Evolutionary conservation across 2,329 filamentous ascomycete genomes (phyloP).

Genomic region (Monilinia laxa): DNA sequence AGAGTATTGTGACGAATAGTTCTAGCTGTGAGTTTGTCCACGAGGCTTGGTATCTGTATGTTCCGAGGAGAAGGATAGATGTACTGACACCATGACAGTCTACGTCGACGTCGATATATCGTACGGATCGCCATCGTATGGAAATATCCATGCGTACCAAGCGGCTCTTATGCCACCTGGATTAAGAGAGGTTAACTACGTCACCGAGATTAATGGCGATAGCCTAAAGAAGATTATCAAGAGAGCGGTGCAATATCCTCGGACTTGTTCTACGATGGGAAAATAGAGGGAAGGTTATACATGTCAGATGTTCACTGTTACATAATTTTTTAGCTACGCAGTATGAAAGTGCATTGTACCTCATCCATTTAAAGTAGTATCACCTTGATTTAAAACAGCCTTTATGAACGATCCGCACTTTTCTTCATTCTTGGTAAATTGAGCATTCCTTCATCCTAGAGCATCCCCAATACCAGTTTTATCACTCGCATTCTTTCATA

Average conservation of each 20-base stretch:
- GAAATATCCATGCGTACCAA: constrained; percentile 48
- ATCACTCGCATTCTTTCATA: too few relatives aligned
- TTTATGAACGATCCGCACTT: too few relatives aligned
- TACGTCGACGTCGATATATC: constrained; percentile 47
- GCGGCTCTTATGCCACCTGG: constrained; percentile 43
- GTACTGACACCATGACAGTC: constrained; percentile 31
- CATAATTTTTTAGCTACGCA: too few relatives aligned
- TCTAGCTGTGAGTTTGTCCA: constrained; percentile 38
- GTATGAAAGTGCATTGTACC: too few relatives aligned
- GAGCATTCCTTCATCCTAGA: too few relatives aligned
- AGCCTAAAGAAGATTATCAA: constrained; percentile 43
- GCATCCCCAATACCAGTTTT: too few relatives aligned
- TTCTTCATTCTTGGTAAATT: too few relatives aligned
- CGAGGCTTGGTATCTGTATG: too few relatives aligned
- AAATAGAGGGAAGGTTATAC: neutral
- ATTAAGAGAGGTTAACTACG: constrained; percentile 44
- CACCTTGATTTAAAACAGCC: too few relatives aligned
- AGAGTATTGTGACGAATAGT: constrained; percentile 42
- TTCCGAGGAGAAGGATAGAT: too few relatives aligned
- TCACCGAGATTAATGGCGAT: constrained; percentile 43
- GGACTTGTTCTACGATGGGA: constrained; percentile 17
- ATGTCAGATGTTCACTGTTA: too few relatives aligned
- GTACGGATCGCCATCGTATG: constrained; percentile 45
- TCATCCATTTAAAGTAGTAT: too few relatives aligned
- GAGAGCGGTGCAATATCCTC: constrained; percentile 38